Conservation (phyloP, 169 alveolate species). For the Plasmodium vivax region DNA sequence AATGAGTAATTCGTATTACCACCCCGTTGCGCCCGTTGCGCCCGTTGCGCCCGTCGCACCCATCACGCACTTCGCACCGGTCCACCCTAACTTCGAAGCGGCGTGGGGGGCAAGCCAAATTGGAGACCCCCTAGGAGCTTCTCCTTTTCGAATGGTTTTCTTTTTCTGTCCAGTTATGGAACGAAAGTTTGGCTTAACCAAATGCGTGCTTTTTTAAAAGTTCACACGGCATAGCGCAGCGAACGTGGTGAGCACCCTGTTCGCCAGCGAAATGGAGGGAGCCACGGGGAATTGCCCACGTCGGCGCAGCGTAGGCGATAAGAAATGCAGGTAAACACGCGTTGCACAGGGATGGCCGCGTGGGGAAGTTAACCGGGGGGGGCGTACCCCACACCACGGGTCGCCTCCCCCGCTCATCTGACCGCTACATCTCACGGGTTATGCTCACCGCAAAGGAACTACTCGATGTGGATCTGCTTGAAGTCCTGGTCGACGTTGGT, state of each 20-base stretch:
- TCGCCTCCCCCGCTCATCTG: not conserved
- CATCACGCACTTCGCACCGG: too few species aligned
- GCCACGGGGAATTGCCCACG: not conserved
- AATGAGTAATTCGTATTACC: not conserved
- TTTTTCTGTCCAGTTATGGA: not conserved
- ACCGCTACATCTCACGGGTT: too few species aligned
- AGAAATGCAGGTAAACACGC: not conserved
- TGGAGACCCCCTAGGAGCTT: not conserved
- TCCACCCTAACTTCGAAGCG: not conserved
- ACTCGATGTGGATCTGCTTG: slow-evolving; percentile 32
- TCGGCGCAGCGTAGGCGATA: not conserved
- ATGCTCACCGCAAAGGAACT: not conserved
- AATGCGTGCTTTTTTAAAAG: not conserved
- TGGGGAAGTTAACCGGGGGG: not conserved
- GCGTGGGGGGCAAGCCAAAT: not conserved
- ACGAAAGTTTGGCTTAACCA: not conserved
- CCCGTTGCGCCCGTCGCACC: not conserved
- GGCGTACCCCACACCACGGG: not conserved
- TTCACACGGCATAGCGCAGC: not conserved
- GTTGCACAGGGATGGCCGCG: not conserved
- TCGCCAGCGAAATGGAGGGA: not conserved
- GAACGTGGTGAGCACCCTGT: too few species aligned
- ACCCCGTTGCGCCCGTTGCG: not conserved
- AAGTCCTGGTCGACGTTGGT: slow-evolving; percentile 29
- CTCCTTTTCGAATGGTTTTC: not conserved